Percentiles rank a stretch among this genome's conserved stretches.
Conservation (phyloP, 495 filamentous ascomycete species). For the Aspergillus biplanus region DNA sequence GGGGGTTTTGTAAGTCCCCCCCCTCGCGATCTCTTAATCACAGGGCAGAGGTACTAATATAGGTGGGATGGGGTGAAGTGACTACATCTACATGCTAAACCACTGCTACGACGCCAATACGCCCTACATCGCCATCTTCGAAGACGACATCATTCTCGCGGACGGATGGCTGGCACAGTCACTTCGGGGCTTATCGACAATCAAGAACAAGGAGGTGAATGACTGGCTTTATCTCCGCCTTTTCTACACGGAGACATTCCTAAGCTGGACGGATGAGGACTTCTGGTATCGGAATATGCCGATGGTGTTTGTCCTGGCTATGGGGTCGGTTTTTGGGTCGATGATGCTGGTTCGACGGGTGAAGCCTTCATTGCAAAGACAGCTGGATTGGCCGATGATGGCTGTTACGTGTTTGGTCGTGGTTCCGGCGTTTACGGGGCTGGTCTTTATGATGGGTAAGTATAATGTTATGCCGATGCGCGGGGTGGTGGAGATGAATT, state of each 20-base stretch:
- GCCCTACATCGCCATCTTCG: constrained; percentile 49
- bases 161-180: constrained; percentile 51
- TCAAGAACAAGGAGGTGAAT: constrained; percentile 18
- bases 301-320: constrained; percentile 36
- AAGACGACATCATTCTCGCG: constrained; percentile 52
- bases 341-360: constrained; percentile 14
- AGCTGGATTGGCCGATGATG: constrained; percentile 40
- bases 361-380: constrained; percentile 9
- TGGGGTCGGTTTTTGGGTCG: constrained; percentile 20
- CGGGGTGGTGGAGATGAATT: constrained; percentile 43
- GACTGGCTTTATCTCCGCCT: constrained; percentile 53
- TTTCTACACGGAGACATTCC: constrained; percentile 51
- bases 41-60: not conserved
- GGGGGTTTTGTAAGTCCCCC: constrained; percentile 34
- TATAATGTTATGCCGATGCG: constrained; percentile 43
- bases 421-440: constrained; percentile 43
- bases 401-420: constrained; percentile 40
- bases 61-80: constrained; percentile 18
- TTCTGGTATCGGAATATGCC: constrained; percentile 44
- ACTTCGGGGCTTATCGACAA: constrained; percentile 36
- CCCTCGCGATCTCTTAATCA: not conserved
- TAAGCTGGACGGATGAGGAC: constrained; percentile 42
- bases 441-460: constrained; percentile 52
- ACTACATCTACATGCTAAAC: constrained; percentile 49
- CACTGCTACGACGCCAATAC: constrained; percentile 41